Evolutionary conservation across 805 yeast genomes (phyloP), one percentile per base, ranked within the genome.

Genomic region (Isabelozyma heimii): DNA sequence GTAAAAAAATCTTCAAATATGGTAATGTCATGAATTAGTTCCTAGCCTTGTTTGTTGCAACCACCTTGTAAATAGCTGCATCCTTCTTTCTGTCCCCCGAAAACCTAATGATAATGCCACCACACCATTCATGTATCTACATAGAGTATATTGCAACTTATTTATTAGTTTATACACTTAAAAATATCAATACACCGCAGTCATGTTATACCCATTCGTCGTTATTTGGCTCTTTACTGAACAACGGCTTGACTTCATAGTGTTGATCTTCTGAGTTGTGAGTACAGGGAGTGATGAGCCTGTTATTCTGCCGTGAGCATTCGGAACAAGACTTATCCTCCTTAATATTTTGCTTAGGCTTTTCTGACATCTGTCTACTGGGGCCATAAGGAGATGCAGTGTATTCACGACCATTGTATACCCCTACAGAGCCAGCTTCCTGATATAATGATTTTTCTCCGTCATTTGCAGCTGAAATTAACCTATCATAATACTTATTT

Each of bases 1-100:
- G 95, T 26, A 94, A 94, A 66, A 81, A 81, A 52, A 55, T 73
- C 15, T 73, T 73, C 55, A 66, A 58, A 47, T 56, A 57, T 47
- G 65, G 61, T 8, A 62, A 55, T 40, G 43, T 16, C 14, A 16
- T 20, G 43, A 15, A 20, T 17, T 26, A 26, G n/a, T 2, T 8
- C n/a, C 4, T 10, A 30, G n/a, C 8, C 35, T 10, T 10, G 4
- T 10, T 30, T 13, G 35, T 30, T 8, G 35, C 35, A 3, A 1
- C 35, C 10, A 10, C 35, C 35, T 13, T 30, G 35, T 30, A 30
- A 30, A 30, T 30, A 30, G n/a, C n/a, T 30, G 35, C 35, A 30
- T 30, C 35, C 35, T 30, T 10, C n/a, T 30, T 30, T 13, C n/a
- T 1, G n/a, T 30, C 24, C 2, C 24, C 24, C 6, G 24, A 20